Evolutionary conservation across 2,329 filamentous ascomycete species (phyloP), one percentile per base, ranked within the genome.

Genomic region (Dothistroma septosporum): DNA sequence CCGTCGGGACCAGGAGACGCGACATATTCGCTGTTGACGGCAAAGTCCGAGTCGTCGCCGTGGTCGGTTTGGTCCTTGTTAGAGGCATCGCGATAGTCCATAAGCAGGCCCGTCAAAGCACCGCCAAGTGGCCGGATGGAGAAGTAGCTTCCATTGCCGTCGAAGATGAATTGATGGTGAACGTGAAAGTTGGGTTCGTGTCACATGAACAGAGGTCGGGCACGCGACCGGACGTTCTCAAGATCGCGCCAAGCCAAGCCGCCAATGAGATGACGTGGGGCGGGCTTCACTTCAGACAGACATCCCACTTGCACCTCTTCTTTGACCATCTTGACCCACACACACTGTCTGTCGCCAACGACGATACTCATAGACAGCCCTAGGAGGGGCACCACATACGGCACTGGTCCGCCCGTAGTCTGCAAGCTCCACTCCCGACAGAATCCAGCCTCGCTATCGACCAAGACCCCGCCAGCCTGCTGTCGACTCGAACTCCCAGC

Each of bases 1-100:
- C 66, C 68, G 10, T 64, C 28, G 14, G 48, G n/a, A 11, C 58
- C 48, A 28, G 64, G 55, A 54, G 57, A 64, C 35, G 68, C 68
- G 14, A 62, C 61, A 55, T 69, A 66, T 31, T 59, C 50, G 21
- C 60, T 57, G 55, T 66, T 68, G 37, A 64, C 58, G 55, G 62
- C 61, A 35, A 60, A 67, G 16, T 53, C 24, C 11, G n/a, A 28
- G 50, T 1, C 1, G n/a, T 31, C 31, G 11, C 31, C 28, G 24
- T 19, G 9, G 10, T 53, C 11, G n/a, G 35, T 5, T 5, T 53
- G 24, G 24, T 21, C 24, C 31, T 53, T 35, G 11, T 11, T 10
- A n/a, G n/a, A 6, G 50, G 50, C 50, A 32, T 53, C 50, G 16
- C 31, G 50, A 53, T n/a, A 24, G 31, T 53, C 50, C 50, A 53